Evolutionary conservation across 2,329 filamentous ascomycete genomes (phyloP).

Genomic region (Nemania sp.): DNA sequence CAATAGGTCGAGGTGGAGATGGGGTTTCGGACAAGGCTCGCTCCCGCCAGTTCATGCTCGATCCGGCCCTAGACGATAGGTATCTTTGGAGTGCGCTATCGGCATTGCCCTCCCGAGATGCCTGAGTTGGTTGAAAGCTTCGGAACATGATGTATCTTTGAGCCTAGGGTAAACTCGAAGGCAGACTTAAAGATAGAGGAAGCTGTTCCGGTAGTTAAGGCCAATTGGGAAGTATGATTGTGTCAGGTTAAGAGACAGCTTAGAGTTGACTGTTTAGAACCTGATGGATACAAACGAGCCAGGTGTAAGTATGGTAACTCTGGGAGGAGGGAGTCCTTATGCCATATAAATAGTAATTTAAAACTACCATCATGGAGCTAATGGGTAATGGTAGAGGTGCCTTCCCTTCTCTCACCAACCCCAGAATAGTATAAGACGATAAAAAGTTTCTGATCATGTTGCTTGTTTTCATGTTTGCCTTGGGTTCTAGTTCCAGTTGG

Average conservation of each 20-base stretch:
- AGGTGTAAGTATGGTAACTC: background rate
- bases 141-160: background rate
- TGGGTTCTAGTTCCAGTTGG: background rate
- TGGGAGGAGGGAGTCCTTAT: background rate
- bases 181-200: background rate
- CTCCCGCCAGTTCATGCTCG: slow-evolving; percentile 15
- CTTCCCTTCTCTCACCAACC: background rate
- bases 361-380: background rate
- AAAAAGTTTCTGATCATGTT: background rate
- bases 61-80: background rate
- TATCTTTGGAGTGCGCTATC: background rate
- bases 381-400: background rate
- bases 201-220: background rate
- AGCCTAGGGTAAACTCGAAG: background rate
- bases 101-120: background rate
- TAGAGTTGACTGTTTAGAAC: background rate
- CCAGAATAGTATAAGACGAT: background rate
- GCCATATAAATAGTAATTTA: background rate
- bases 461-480: background rate
- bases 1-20: too few species aligned
- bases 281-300: background rate
- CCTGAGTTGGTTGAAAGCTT: slow-evolving; percentile 13
- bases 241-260: background rate
- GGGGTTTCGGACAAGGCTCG: background rate
- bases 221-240: too few species aligned